Evolutionary conservation across 805 yeast genomes (phyloP), one percentile per base, ranked within the genome.

Genomic region (Cyberlindnera samutprakarnensis): DNA sequence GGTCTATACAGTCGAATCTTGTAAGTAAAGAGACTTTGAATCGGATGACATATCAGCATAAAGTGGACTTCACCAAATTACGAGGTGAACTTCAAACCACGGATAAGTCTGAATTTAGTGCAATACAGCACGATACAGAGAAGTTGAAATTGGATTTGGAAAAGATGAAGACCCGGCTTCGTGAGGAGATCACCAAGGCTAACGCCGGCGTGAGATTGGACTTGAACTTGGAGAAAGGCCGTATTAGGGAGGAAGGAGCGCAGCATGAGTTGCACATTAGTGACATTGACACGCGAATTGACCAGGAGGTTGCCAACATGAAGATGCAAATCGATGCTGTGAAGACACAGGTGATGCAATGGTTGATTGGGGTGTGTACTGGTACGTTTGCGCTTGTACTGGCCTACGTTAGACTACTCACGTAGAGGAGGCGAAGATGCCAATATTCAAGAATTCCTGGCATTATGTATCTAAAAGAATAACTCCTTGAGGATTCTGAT

Each of bases 291-390:
- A 85, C 96, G 4, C 69, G 95, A 42, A 88, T 92, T 33, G 96
- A 92, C 54, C 95, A 92, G 57, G 98, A 92, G 50, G 80, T 92
- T 18, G 80, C 90, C 24, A 90, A 92, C 53, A 84, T 92, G 75
- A 88, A 84, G 57, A 84, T 88, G 68, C 96, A 90, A 59, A 87
- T 92, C 44, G 95, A 92, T 51, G 77, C 85, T 27, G 95, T 90
- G 20, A 92, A 92, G 62, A 85, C 95, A 2, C 96, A 92, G 56
- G 96, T 92, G 30, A 75, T 87, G 78, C 98, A 92, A 60, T 92
- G 98, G 98, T 70, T 92, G 42, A 86, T 92, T 47, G 97, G 97
- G 66, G 96, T 92, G 14, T 84, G 95, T 53, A 88, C 97, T 2
- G 98, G 97, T 81, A 84, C 96, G 1, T 85, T 90, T 60, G 97